Conservation (phyloP, 2,329 filamentous ascomycete genomes). For the Diaporthe sp. region DNA sequence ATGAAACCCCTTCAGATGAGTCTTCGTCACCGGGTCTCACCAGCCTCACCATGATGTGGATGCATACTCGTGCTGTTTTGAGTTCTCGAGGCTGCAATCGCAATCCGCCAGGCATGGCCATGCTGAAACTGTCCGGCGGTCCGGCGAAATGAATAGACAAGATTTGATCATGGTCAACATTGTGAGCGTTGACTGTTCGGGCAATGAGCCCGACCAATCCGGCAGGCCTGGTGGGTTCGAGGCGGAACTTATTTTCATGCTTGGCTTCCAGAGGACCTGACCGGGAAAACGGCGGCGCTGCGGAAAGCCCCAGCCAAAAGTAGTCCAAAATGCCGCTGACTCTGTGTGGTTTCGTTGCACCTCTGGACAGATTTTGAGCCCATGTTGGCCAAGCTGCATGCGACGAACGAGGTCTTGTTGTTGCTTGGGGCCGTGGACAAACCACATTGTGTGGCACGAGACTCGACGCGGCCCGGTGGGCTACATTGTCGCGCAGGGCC, state of each 20-base stretch:
- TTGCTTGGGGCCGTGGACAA: conserved; percentile 24
- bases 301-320: not conserved
- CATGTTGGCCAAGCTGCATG: conserved; percentile 31
- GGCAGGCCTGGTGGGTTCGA: conserved; percentile 22
- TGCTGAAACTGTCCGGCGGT: conserved; percentile 32
- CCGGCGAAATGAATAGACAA: conserved; percentile 27
- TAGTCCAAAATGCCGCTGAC: not conserved
- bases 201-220: conserved; percentile 26
- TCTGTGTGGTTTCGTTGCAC: conserved; percentile 5
- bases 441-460: conserved; percentile 34
- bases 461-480: conserved; percentile 37
- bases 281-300: not conserved
- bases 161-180: not conserved
- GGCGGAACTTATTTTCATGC: not conserved
- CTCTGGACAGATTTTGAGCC: conserved; percentile 17
- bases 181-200: conserved; percentile 8
- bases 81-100: conserved; percentile 26
- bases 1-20: conserved; percentile 35
- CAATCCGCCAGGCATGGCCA: conserved; percentile 34
- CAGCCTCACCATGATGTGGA: conserved; percentile 12
- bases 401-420: conserved; percentile 27
- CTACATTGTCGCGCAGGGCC: conserved; percentile 21
- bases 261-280: not conserved
- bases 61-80: conserved; percentile 25
- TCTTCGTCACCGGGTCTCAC: conserved; percentile 28